Base-by-base conservation (phyloP, 2,329 filamentous ascomycete species). In the Sporothrix euskadiensis region DNA sequence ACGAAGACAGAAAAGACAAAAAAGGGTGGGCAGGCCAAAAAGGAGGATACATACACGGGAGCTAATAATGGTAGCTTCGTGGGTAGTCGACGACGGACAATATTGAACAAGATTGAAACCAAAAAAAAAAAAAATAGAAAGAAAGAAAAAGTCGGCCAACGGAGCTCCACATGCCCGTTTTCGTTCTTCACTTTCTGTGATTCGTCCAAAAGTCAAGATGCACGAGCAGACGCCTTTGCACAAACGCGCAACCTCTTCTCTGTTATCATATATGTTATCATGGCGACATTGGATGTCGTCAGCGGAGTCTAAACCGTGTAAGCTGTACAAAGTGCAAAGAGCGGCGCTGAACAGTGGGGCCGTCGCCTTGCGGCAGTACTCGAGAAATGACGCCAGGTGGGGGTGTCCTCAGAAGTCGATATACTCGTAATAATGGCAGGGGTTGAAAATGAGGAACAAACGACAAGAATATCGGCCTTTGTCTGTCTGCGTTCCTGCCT, bases 211-310 rank as follows among this genome's bases (percentile, higher is more conserved):
- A 30, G 16, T 66, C 41, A 39, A 52, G 41, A 32, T 39, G 26
- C 69, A 14, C 49, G 32, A 59, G 32, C 35, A 49, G 47, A 44
- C n/a, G 41, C 30, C 22, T 5, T 3, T 12, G 9, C 30, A 12
- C 6, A n/a, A 61, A 49, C 30, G 35, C n/a, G n/a, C 14, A 56
- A 26, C 19, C 26, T 19, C 35, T 6, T 1, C 65, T 49, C 41
- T 39, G 65, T 52, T 54, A 14, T 69, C 26, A 22, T 54, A 3
- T 19, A 39, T 57, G 52, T 68, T 59, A 68, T 72, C 61, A 72
- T 72, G 61, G 61, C 52, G 49, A 72, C 61, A 32, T 68, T 22
- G 12, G 30, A 72, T 72, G 71, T 72, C 71, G 71, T 72, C 71
- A 72, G 30, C 39, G 71, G n/a, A 32, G 35, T 4, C 30, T 14